phyloP scores from a whole-genome alignment of 805 yeast genomes.

The Phaffomyces antillensis region DNA sequence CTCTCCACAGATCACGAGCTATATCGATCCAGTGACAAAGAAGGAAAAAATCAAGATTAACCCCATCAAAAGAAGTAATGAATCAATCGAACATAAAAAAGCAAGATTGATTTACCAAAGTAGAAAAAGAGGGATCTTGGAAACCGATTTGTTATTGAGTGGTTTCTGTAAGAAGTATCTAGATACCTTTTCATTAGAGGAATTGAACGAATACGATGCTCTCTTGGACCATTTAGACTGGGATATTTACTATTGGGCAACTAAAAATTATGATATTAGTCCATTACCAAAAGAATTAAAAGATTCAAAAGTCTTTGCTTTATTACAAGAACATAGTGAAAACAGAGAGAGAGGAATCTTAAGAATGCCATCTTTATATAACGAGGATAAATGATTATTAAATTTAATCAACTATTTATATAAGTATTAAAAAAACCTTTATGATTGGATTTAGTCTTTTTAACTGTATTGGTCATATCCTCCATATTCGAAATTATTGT shows the following conservation, averaged over 20 bases:
- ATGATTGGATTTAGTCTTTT: neutral
- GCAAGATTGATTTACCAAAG: slow-evolving; percentile 90
- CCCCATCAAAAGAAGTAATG: slow-evolving; percentile 75
- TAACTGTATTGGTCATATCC: slow-evolving; percentile 31
- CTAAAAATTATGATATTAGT: slow-evolving; percentile 70
- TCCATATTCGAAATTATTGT: slow-evolving; percentile 31
- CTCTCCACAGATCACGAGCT: slow-evolving; percentile 20
- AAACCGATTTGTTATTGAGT: slow-evolving; percentile 79
- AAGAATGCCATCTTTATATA: slow-evolving; percentile 72
- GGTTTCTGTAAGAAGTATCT: slow-evolving; percentile 78
- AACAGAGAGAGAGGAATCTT: slow-evolving; percentile 66
- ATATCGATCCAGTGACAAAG: slow-evolving; percentile 9
- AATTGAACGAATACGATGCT: slow-evolving; percentile 78
- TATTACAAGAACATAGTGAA: slow-evolving; percentile 66
- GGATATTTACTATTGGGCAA: slow-evolving; percentile 99
- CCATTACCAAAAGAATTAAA: slow-evolving; percentile 88
- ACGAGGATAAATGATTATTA: neutral
- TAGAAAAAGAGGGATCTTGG: slow-evolving; percentile 91
- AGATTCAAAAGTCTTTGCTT: slow-evolving; percentile 50
- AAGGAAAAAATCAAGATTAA: slow-evolving; percentile 39
- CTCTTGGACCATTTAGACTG: slow-evolving; percentile 93
- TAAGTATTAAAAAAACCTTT: too few relatives aligned
- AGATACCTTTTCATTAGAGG: slow-evolving; percentile 46
- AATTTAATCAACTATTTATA: neutral
- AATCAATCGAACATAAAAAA: slow-evolving; percentile 62